These are phyloP conservation scores for Coniella vitis DNA, from an alignment of 2,329 filamentous ascomycete species.

Conservation along the genomic window DNA sequence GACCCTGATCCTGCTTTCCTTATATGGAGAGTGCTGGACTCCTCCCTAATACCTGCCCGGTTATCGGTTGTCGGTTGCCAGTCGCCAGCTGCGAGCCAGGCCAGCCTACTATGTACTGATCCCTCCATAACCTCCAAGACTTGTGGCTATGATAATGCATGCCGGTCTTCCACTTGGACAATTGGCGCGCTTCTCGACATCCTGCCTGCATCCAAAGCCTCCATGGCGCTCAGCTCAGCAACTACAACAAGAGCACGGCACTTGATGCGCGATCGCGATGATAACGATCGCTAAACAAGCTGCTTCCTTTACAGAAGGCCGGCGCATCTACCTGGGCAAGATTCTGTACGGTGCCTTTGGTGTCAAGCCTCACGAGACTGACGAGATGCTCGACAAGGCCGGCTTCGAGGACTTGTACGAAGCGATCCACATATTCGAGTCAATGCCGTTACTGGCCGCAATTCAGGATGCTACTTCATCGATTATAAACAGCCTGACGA, in stretches of 20 bases:
- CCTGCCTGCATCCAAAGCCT: too few species aligned
- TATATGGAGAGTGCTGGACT: too few species aligned
- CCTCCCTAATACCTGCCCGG: too few species aligned
- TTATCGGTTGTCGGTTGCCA: too few species aligned
- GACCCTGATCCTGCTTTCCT: too few species aligned
- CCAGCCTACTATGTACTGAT: too few species aligned
- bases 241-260: neutral
- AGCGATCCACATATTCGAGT: conserved; percentile 60
- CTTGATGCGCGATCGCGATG: neutral
- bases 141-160: too few species aligned
- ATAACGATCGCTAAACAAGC: neutral
- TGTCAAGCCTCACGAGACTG: conserved; percentile 32
- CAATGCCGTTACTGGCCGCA: conserved; percentile 60
- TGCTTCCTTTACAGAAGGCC: conserved; percentile 23
- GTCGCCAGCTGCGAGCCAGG: too few species aligned
- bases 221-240: neutral
- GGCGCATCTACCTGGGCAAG: conserved; percentile 55
- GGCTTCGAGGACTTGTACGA: conserved; percentile 37
- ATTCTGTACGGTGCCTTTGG: conserved; percentile 55
- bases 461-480: conserved; percentile 55
- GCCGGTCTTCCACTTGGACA: too few species aligned
- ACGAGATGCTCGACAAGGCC: conserved; percentile 25
- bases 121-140: too few species aligned
- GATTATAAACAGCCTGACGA: conserved; percentile 46
- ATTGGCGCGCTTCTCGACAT: too few species aligned